These are phyloP conservation scores for Aspergillus pseudoterreus DNA, from an alignment of 2,329 filamentous ascomycete genomes.

Conservation along the genomic window DNA sequence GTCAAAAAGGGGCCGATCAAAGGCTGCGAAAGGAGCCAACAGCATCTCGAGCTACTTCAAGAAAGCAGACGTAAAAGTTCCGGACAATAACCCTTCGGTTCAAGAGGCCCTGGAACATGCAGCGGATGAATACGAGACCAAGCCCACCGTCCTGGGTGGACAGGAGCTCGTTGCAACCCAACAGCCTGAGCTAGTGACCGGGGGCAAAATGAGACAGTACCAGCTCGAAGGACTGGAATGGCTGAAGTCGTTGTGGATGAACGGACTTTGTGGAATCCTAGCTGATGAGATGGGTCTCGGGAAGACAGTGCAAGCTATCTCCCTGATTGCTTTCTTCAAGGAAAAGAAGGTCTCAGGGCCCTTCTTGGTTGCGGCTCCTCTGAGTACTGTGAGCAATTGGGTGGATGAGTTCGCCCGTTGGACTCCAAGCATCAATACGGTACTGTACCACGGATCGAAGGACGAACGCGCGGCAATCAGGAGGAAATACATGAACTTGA, in stretches of 20 bases:
- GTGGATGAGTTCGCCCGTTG: constrained; percentile 88
- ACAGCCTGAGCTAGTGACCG: constrained; percentile 79
- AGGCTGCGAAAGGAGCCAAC: constrained; percentile 22
- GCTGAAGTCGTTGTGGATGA: constrained; percentile 79
- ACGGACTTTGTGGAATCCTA: constrained; percentile 85
- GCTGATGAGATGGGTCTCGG: constrained; percentile 94
- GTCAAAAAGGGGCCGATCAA: constrained; percentile 26
- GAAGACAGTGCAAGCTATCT: constrained; percentile 89
- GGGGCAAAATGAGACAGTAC: constrained; percentile 89
- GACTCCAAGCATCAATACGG: constrained; percentile 82
- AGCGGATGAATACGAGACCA: constrained; percentile 54
- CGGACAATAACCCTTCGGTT: constrained; percentile 51
- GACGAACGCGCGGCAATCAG: constrained; percentile 74
- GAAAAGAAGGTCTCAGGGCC: constrained; percentile 86
- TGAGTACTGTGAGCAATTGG: constrained; percentile 95
- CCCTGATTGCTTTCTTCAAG: constrained; percentile 78
- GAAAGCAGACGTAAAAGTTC: constrained; percentile 54
- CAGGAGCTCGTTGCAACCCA: constrained; percentile 73
- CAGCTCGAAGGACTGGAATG: constrained; percentile 93
- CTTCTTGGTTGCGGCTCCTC: constrained; percentile 82
- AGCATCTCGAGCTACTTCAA: constrained; percentile 60
- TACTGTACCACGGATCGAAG: constrained; percentile 86
- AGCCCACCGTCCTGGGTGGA: constrained; percentile 59
- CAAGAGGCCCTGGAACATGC: constrained; percentile 58
- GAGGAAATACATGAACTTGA: constrained; percentile 62